Conservation (phyloP, 2,329 filamentous ascomycete species). For the Phaeophleospora eucalypticola region DNA sequence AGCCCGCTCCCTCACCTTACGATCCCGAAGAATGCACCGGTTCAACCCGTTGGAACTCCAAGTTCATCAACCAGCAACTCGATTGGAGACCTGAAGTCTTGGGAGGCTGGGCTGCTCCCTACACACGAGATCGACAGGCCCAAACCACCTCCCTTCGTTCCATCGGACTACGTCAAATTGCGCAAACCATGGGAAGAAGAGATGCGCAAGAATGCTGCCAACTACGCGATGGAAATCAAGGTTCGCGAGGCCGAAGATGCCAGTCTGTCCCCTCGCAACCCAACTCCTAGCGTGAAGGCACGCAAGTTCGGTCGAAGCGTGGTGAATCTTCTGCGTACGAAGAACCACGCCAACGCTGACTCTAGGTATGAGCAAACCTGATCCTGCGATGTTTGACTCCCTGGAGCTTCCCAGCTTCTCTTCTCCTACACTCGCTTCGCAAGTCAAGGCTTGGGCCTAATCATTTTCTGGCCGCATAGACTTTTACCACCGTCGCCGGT, state of each 20-base stretch:
- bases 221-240: slow-evolving; percentile 29
- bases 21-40: slow-evolving; percentile 13
- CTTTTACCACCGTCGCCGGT: not conserved
- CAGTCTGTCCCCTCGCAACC: slow-evolving; percentile 21
- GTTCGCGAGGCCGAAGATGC: slow-evolving; percentile 29
- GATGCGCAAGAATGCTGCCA: slow-evolving; percentile 23
- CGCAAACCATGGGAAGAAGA: slow-evolving; percentile 32
- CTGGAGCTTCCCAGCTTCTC: too few species aligned
- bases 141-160: slow-evolving; percentile 28
- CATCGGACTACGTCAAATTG: slow-evolving; percentile 29
- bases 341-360: slow-evolving; percentile 20
- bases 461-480: not conserved
- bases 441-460: not conserved
- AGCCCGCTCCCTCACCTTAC: slow-evolving; percentile 13
- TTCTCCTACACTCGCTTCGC: not conserved
- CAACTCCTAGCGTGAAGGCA: slow-evolving; percentile 32
- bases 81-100: slow-evolving; percentile 11
- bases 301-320: slow-evolving; percentile 33
- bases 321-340: slow-evolving; percentile 32
- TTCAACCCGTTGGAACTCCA: slow-evolving; percentile 9
- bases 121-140: slow-evolving; percentile 17
- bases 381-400: not conserved
- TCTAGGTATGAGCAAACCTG: slow-evolving; percentile 8
- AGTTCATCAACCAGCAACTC: slow-evolving; percentile 18
- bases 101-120: slow-evolving; percentile 16